Percentiles rank a stretch among this genome's conserved stretches.
Evolutionary conservation across 257 asterid genomes (phyloP).

Genomic region (Mentha longifolia): DNA sequence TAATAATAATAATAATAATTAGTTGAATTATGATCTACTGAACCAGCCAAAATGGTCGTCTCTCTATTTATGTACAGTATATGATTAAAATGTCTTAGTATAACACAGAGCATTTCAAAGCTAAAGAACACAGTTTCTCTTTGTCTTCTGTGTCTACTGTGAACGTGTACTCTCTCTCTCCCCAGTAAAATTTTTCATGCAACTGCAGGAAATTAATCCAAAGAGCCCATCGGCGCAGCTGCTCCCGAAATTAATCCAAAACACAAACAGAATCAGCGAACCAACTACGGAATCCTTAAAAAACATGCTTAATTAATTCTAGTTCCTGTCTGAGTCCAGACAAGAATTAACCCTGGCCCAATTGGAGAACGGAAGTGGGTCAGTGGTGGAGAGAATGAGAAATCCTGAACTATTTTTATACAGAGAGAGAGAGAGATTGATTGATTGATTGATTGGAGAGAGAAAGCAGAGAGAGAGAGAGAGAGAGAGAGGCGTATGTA

Average conservation of each 20-base stretch:
- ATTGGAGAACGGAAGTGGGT: conserved; percentile 11
- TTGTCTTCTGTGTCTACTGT: too few relatives aligned
- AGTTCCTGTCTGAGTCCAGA: not conserved
- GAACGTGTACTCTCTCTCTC: too few relatives aligned
- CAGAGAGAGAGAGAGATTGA: not conserved
- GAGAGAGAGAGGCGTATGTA: conserved; percentile 20
- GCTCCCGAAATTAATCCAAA: conserved; percentile 37
- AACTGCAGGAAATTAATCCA: conserved; percentile 62
- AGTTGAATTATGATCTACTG: too few relatives aligned
- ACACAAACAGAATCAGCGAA: conserved; percentile 30
- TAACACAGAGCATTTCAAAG: too few relatives aligned
- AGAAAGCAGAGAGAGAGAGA: not conserved
- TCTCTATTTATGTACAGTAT: too few relatives aligned
- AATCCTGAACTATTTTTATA: too few relatives aligned
- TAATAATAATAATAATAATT: too few relatives aligned
- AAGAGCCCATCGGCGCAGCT: conserved; percentile 60
- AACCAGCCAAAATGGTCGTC: too few relatives aligned
- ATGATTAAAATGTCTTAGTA: too few relatives aligned
- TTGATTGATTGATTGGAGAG: too few relatives aligned
- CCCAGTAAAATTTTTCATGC: too few relatives aligned
- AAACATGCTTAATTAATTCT: conserved; percentile 27
- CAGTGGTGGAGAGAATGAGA: conserved; percentile 15
- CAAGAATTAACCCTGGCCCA: conserved; percentile 18
- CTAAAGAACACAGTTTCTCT: too few relatives aligned
- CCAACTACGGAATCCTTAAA: conserved; percentile 17